These are phyloP conservation scores for Yarrowia bubula DNA, from an alignment of 805 yeast genomes.

Conservation along the genomic window DNA sequence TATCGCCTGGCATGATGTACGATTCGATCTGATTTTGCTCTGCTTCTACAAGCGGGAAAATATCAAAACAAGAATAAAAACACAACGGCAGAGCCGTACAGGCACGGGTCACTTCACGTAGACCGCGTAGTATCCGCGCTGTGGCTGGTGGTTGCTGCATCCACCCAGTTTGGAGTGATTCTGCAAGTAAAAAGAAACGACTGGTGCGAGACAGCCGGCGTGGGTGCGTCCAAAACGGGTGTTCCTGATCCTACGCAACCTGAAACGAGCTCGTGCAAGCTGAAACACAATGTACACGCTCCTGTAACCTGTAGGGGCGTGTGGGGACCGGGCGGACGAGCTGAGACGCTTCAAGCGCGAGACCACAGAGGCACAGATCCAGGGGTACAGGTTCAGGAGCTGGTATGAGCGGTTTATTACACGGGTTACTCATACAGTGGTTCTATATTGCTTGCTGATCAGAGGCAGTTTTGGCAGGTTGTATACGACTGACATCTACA, in stretches of 20 bases:
- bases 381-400: neutral
- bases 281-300: slow-evolving; percentile 10
- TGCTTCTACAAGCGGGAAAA: too few species aligned
- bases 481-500: too few species aligned
- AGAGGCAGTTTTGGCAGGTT: too few species aligned
- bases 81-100: too few species aligned
- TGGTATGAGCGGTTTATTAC: too few species aligned
- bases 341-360: slow-evolving; percentile 12
- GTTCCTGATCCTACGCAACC: slow-evolving; percentile 22
- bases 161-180: slow-evolving; percentile 11
- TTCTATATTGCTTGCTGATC: too few species aligned
- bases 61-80: too few species aligned
- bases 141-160: slow-evolving; percentile 22
- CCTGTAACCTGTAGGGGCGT: slow-evolving; percentile 15
- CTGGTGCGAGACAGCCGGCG: slow-evolving; percentile 8
- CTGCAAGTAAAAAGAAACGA: slow-evolving; percentile 12
- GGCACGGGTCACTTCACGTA: too few species aligned
- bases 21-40: too few species aligned
- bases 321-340: neutral
- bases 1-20: too few species aligned
- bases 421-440: too few species aligned
- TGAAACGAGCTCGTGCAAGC: neutral
- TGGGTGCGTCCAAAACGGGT: slow-evolving; percentile 4
- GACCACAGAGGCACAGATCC: neutral
- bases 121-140: too few species aligned